phyloP scores from a whole-genome alignment of 768 basidiomycete genomes.

The Cantharellus anzutake region DNA sequence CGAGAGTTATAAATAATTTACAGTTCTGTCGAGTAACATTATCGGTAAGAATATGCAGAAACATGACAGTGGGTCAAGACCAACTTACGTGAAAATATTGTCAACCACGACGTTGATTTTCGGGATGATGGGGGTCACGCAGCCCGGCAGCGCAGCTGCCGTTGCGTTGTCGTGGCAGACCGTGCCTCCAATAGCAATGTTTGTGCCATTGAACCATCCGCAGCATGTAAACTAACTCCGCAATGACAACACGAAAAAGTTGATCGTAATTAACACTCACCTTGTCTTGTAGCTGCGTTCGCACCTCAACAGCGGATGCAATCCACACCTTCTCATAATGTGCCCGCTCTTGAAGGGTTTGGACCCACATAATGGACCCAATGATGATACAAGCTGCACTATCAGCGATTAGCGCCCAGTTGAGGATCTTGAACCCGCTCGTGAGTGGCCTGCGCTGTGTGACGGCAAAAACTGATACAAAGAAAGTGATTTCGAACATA shows the following conservation, averaged over 20 bases:
- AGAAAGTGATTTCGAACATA: slow-evolving; percentile 42
- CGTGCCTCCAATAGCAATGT: slow-evolving; percentile 30
- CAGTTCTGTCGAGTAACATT: not conserved
- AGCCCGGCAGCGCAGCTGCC: slow-evolving; percentile 15
- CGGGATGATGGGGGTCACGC: slow-evolving; percentile 12
- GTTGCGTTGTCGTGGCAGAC: slow-evolving; percentile 52
- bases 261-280: slow-evolving; percentile 22
- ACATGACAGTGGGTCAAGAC: not conserved
- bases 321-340: slow-evolving; percentile 45
- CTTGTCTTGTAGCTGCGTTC: slow-evolving; percentile 49
- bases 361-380: slow-evolving; percentile 68
- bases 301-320: slow-evolving; percentile 19
- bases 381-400: slow-evolving; percentile 38
- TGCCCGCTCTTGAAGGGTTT: slow-evolving; percentile 47
- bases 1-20: not conserved
- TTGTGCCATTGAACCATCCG: slow-evolving; percentile 50
- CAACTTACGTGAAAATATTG: slow-evolving; percentile 62
- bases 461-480: slow-evolving; percentile 51
- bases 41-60: not conserved
- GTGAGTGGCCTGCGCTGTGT: slow-evolving; percentile 51
- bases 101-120: slow-evolving; percentile 60
- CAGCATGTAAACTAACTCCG: slow-evolving; percentile 55
- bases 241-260: not conserved
- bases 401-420: slow-evolving; percentile 53
- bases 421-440: slow-evolving; percentile 51